phyloP scores from a whole-genome alignment of 2,329 filamentous ascomycete species.

The Monosporascus sp. region DNA sequence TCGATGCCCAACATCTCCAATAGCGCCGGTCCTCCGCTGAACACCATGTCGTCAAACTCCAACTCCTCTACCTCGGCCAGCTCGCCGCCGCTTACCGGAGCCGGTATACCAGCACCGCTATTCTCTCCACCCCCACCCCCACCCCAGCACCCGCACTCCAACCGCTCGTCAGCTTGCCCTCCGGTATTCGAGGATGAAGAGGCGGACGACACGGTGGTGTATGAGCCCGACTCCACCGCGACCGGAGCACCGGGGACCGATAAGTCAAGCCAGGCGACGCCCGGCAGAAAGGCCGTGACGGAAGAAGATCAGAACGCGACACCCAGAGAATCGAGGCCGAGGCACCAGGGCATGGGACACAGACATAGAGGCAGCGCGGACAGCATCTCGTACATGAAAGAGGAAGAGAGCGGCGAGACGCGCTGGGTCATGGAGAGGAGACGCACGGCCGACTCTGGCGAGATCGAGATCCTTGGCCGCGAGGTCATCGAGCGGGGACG shows the following conservation, averaged over 20 bases:
- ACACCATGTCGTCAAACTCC: slow-evolving; percentile 14
- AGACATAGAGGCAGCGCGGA: slow-evolving; percentile 51
- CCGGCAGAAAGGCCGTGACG: slow-evolving; percentile 11
- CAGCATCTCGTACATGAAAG: slow-evolving; percentile 64
- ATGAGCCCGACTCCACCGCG: slow-evolving; percentile 9
- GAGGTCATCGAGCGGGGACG: slow-evolving; percentile 57
- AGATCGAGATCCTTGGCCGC: slow-evolving; percentile 60
- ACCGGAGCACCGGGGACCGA: neutral
- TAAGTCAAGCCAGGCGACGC: slow-evolving; percentile 6
- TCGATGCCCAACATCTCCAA: slow-evolving; percentile 27
- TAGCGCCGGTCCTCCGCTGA: slow-evolving; percentile 12
- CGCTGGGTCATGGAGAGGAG: slow-evolving; percentile 68
- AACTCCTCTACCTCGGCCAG: slow-evolving; percentile 6
- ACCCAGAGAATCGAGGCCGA: slow-evolving; percentile 16
- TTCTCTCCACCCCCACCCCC: slow-evolving; percentile 18
- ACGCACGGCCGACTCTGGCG: slow-evolving; percentile 59
- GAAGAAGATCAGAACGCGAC: slow-evolving; percentile 17
- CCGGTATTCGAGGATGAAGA: slow-evolving; percentile 38
- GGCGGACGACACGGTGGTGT: slow-evolving; percentile 3
- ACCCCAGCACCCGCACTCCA: slow-evolving; percentile 16
- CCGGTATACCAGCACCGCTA: slow-evolving; percentile 12
- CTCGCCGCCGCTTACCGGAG: neutral
- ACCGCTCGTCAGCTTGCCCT: slow-evolving; percentile 27
- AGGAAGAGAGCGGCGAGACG: slow-evolving; percentile 53
- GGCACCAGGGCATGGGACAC: slow-evolving; percentile 31